Base-by-base conservation (phyloP, 192 early-diverging fungal genomes). In the Obelidium mucronatum region DNA sequence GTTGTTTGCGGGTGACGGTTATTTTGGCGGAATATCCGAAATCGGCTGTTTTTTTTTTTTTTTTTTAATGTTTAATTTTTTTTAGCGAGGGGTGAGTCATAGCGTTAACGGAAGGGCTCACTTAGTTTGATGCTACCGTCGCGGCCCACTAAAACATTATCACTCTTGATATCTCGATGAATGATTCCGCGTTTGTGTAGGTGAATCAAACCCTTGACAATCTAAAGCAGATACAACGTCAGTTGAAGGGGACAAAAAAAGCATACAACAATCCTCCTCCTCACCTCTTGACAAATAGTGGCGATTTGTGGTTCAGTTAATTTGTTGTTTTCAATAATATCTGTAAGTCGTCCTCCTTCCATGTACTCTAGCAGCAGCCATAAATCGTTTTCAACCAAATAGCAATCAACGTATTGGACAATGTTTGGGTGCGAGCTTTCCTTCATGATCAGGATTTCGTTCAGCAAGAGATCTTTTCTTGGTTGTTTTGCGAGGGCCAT, bases 331-430 rank as follows among this genome's bases (percentile, higher is more conserved):
- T 85, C 84, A 82, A 97, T 97, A 30, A 97, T 90, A 75, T 97
- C 95, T 36, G 93, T 97, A 82, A 97, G 84, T 24, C 92, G 88
- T 63, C 95, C 95, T 62, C 94, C 95, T 78, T 97, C 95, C 94
- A 97, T 97, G 80, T 92, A 94, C 83, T 97, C 95, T 92, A 97
- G 93, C 36, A 97, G 89, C 28, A 97, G 93, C 95, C 95, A 97
- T 62, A 97, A 82, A 31, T 94, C 93, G 35, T 83, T 82, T 74
- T 86, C 88, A 55, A 95, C 90, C 77, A 97, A 80, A 80, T 91
- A 97, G 5, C 92, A 88, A 78, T 95, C 94, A 55, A 94, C 81
- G 64, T 91, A 97, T 81, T 97, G 95, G 82, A 97, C 93, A 87
- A 97, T 94, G 78, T 94, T 95, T 60, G 92, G 89, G 79, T 97